These are phyloP conservation scores for Karstenula rhodostoma DNA, from an alignment of 2,329 filamentous ascomycete species.

Conservation along the genomic window DNA sequence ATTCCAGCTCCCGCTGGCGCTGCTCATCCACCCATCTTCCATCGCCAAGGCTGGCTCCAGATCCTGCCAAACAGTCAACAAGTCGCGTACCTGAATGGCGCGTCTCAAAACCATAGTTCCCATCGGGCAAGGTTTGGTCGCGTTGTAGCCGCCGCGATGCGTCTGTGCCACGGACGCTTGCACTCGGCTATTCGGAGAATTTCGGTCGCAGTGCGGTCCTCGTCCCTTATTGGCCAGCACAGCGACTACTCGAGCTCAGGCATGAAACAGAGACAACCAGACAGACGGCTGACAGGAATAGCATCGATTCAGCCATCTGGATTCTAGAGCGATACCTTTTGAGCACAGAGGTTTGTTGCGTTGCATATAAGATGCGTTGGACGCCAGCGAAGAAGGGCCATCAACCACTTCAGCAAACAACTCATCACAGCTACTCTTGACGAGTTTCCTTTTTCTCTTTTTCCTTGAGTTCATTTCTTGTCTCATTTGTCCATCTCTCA, in stretches of 20 bases:
- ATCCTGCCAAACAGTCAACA: conserved; percentile 28
- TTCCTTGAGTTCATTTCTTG: conserved; percentile 37
- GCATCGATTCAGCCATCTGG: conserved; percentile 34
- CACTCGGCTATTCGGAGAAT: conserved; percentile 43
- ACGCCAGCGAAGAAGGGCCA: conserved; percentile 24
- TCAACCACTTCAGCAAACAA: conserved; percentile 46
- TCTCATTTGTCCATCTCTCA: conserved; percentile 41
- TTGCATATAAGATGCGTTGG: conserved; percentile 41
- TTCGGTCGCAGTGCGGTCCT: conserved; percentile 38
- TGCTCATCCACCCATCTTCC: conserved; percentile 40
- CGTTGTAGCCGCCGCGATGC: conserved; percentile 47
- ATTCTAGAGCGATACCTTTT: conserved; percentile 28
- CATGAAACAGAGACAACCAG: conserved; percentile 46
- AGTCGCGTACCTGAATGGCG: conserved; percentile 37
- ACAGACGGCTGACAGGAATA: conserved; percentile 45
- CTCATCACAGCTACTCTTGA: conserved; percentile 40
- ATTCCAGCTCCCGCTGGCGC: conserved; percentile 35
- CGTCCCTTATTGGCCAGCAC: conserved; percentile 42
- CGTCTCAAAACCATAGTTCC: conserved; percentile 33
- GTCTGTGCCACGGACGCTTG: conserved; percentile 37
- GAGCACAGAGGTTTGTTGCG: conserved; percentile 21
- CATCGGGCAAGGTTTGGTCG: conserved; percentile 26
- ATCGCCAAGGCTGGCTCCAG: conserved; percentile 32
- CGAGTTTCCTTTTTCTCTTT: conserved; percentile 44
- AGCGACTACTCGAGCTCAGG: conserved; percentile 49